Conservation (phyloP, 1,284 basidiomycete species). For the Apiotrichum mycotoxinovorans region DNA sequence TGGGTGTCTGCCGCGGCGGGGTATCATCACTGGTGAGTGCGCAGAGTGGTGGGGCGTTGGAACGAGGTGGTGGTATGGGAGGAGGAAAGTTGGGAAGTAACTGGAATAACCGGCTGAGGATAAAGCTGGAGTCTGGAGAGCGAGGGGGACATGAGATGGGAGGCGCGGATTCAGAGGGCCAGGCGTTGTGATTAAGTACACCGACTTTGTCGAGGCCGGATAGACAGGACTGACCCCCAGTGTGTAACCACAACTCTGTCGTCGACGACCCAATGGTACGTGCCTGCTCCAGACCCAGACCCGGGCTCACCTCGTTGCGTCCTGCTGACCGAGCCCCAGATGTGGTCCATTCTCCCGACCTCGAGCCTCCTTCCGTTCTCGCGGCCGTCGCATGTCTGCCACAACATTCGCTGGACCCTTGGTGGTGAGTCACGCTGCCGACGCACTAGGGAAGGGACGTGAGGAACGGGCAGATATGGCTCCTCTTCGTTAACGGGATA, state of each 20-base stretch:
- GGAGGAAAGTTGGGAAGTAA: too few species aligned
- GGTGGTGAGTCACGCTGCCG: slow-evolving; percentile 27
- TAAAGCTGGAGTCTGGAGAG: too few species aligned
- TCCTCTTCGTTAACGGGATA: too few species aligned
- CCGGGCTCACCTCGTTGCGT: too few species aligned
- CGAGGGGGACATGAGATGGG: too few species aligned
- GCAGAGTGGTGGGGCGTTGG: too few species aligned
- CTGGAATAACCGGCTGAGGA: too few species aligned
- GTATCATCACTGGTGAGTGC: slow-evolving; percentile 75
- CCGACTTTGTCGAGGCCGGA: background rate
- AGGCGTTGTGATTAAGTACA: too few species aligned
- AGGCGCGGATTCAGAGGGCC: too few species aligned
- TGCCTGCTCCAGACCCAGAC: background rate
- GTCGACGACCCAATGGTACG: slow-evolving; percentile 49
- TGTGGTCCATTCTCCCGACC: slow-evolving; percentile 76
- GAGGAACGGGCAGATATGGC: background rate
- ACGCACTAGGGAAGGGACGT: background rate
- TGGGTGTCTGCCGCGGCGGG: slow-evolving; percentile 54
- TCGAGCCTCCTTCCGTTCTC: slow-evolving; percentile 57
- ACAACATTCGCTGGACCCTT: slow-evolving; percentile 47
- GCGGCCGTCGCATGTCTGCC: slow-evolving; percentile 31
- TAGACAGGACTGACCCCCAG: slow-evolving; percentile 50
- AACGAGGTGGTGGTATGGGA: too few species aligned
- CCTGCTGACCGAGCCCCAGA: slow-evolving; percentile 50
- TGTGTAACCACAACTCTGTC: slow-evolving; percentile 86